Conservation (phyloP, 2,329 filamentous ascomycete genomes). For the Fusarium zealandicum region DNA sequence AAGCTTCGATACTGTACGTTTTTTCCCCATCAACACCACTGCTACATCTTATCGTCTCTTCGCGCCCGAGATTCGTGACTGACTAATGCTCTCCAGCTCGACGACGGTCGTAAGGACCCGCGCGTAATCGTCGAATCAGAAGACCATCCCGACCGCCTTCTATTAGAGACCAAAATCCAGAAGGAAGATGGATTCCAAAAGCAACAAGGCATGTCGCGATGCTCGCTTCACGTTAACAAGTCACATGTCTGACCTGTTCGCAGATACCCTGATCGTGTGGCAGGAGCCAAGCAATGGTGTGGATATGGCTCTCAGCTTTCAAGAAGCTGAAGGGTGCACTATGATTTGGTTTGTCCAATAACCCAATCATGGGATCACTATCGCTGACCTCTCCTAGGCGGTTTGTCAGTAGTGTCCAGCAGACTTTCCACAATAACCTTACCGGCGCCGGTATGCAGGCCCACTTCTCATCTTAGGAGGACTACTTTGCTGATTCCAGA, state of each 20-base stretch:
- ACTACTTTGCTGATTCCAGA: slow-evolving; percentile 38
- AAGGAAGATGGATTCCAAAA: slow-evolving; percentile 98
- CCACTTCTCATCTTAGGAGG: background rate
- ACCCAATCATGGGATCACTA: background rate
- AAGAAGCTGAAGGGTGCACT: slow-evolving; percentile 93
- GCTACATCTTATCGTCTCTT: slow-evolving; percentile 8
- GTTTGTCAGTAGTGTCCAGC: slow-evolving; percentile 87
- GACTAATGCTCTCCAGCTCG: slow-evolving; percentile 52
- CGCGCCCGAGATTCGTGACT: slow-evolving; percentile 35
- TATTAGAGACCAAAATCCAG: slow-evolving; percentile 88
- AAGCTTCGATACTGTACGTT: slow-evolving; percentile 73
- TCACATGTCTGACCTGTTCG: slow-evolving; percentile 40
- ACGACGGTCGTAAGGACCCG: slow-evolving; percentile 76
- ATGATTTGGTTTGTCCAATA: slow-evolving; percentile 76
- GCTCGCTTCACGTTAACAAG: slow-evolving; percentile 10
- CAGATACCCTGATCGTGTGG: slow-evolving; percentile 98
- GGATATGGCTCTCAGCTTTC: slow-evolving; percentile 98
- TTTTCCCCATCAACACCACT: slow-evolving; percentile 17
- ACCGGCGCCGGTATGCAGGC: slow-evolving; percentile 64
- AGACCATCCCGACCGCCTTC: slow-evolving; percentile 81
- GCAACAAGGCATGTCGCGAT: slow-evolving; percentile 77
- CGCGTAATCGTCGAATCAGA: slow-evolving; percentile 92
- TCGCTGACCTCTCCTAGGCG: slow-evolving; percentile 66
- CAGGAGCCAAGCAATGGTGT: slow-evolving; percentile 83
- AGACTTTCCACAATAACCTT: slow-evolving; percentile 69